These are phyloP conservation scores for Pythium coloratum DNA, from an alignment of 352 stramenopile genomes.

Conservation along the genomic window DNA sequence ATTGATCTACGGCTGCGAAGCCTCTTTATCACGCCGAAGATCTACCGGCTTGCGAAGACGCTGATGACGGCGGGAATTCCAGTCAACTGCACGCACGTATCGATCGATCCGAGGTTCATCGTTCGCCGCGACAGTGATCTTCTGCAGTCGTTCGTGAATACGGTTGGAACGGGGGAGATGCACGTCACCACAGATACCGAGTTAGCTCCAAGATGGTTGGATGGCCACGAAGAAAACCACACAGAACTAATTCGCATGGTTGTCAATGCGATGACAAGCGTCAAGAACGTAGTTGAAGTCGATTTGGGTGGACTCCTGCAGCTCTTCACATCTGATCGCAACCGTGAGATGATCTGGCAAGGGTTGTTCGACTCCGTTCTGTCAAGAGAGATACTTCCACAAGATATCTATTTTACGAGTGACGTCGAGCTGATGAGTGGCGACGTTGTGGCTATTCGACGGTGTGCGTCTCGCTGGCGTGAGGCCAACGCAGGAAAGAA, in stretches of 20 bases:
- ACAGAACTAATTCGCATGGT: background rate
- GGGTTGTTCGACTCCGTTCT: background rate
- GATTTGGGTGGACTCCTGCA: background rate
- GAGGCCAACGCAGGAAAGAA: background rate
- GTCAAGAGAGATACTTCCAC: background rate
- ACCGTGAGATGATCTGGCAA: background rate
- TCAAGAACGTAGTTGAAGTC: background rate
- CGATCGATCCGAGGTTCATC: background rate
- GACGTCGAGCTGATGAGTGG: background rate
- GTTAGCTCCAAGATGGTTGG: no score
- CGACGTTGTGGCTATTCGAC: background rate
- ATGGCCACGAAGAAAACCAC: background rate
- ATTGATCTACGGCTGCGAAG: background rate
- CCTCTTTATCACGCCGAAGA: background rate
- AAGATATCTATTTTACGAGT: background rate
- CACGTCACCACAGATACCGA: no score
- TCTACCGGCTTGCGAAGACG: background rate
- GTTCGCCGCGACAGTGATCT: background rate
- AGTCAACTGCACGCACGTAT: background rate
- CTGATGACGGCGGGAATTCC: background rate
- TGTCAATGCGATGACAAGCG: background rate
- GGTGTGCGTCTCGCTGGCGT: background rate
- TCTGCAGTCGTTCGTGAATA: background rate
- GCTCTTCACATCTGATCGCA: background rate
- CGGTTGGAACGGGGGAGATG: background rate